Percentiles rank a stretch among this genome's conserved stretches.
These are phyloP conservation scores for Wickerhamiella allomyrinae DNA, from an alignment of 805 yeast genomes.

Conservation along the genomic window DNA sequence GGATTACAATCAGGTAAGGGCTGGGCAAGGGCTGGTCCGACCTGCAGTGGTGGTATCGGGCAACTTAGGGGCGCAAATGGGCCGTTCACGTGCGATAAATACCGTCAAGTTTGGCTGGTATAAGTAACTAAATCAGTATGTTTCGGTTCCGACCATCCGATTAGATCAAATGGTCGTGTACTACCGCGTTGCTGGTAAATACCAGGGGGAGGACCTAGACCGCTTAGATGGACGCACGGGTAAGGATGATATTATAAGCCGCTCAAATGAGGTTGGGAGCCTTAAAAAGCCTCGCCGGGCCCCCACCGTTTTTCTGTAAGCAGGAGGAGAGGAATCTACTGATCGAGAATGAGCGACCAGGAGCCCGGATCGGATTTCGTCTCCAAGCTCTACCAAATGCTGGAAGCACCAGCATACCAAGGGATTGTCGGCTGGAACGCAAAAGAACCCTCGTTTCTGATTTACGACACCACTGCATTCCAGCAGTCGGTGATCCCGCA, in stretches of 20 bases:
- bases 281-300: background rate
- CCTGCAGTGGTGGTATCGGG: no score
- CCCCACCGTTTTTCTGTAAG: conserved; percentile 1
- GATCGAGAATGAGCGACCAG: background rate
- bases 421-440: conserved; percentile 72
- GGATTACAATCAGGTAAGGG: no score
- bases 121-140: no score
- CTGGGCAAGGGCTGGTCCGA: no score
- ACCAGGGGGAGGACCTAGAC: no score
- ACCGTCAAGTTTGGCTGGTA: no score
- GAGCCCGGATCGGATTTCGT: conserved; percentile 13
- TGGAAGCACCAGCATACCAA: conserved; percentile 64
- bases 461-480: conserved; percentile 38
- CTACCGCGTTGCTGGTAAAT: no score
- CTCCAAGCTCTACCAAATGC: conserved; percentile 46
- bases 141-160: no score
- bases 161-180: no score
- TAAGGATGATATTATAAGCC: background rate
- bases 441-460: conserved; percentile 76
- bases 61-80: no score
- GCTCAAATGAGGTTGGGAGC: background rate
- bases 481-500: conserved; percentile 50
- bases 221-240: no score
- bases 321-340: background rate
- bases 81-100: no score